Evolutionary conservation across 768 basidiomycete genomes (phyloP), one percentile per base, ranked within the genome.

Genomic region (Rhodocollybia butyracea): DNA sequence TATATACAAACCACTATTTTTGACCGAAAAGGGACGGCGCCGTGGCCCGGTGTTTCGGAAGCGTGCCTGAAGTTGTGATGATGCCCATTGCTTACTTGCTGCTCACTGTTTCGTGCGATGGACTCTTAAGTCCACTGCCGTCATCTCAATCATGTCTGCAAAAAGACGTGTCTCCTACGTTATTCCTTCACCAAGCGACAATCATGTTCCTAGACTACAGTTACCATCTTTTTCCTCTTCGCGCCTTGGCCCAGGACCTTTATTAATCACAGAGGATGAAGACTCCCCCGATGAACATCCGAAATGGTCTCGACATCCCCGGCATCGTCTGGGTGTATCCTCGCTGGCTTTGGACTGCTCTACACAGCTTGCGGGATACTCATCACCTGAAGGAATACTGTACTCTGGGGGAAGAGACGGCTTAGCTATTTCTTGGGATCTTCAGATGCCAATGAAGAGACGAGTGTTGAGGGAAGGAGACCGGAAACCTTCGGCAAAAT

Each of bases 371-470:
- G 66, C 78, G n/a, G 87, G 87, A 5, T 76, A 74, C n/a, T 56
- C 68, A 4, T 64, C 77, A 3, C 94, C 94, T 0, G 85, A 91
- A 60, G 94, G 94, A 4, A 94, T 97, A 39, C 71, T 97, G 2
- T 97, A 97, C 66, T 85, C 91, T 2, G 94, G 88, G 26, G 94
- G 92, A 22, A 76, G 94, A 55, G 94, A 97, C 72, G 94, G 94
- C 0, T 75, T 93, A 40, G 76, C 96, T 43, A 85, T 94, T 36
- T 83, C 88, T 8, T 95, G 93, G 91, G 94, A 97, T 64, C 76
- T 95, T 24, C 82, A 79, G 3, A 73, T 93, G 10, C 73, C 81
- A 8, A 84, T 86, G 79, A 84, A 66, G 67, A 81, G 72, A 62
- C 69, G 74, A 34, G 69, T 73, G 32, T 40, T 61, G 22, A 61